Evolutionary conservation across 2,329 filamentous ascomycete genomes (phyloP).

Genomic region (Fusarium redolens): DNA sequence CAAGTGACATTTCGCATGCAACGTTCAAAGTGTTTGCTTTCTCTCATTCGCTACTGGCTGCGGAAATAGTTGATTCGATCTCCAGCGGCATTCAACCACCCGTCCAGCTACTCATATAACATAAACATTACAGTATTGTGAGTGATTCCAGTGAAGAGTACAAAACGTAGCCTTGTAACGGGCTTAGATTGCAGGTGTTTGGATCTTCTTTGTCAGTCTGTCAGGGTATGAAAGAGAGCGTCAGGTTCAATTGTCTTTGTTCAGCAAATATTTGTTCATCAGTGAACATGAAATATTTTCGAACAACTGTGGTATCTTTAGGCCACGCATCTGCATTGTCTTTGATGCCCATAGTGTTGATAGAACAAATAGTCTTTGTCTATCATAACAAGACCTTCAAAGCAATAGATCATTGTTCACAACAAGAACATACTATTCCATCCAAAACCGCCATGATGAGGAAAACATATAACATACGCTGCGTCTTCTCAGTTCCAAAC

Average conservation of each 20-base stretch:
- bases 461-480: constrained; percentile 8
- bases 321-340: background rate
- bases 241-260: background rate
- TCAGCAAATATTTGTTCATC: background rate
- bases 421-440: background rate
- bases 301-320: background rate
- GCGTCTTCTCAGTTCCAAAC: background rate
- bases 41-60: background rate
- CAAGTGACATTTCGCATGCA: no score
- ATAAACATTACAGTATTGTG: background rate
- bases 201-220: background rate
- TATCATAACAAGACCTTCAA: background rate
- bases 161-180: no score
- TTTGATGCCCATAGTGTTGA: background rate
- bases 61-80: no score
- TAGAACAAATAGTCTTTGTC: constrained; percentile 2
- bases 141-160: background rate
- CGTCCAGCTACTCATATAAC: background rate
- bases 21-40: background rate
- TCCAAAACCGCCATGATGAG: background rate
- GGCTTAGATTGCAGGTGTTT: background rate
- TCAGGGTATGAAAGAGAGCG: no score
- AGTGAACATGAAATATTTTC: background rate
- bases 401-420: background rate
- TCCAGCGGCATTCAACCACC: background rate